Evolutionary conservation across 139 green algal genomes (phyloP).

Genomic region (Picochlorum sp.): DNA sequence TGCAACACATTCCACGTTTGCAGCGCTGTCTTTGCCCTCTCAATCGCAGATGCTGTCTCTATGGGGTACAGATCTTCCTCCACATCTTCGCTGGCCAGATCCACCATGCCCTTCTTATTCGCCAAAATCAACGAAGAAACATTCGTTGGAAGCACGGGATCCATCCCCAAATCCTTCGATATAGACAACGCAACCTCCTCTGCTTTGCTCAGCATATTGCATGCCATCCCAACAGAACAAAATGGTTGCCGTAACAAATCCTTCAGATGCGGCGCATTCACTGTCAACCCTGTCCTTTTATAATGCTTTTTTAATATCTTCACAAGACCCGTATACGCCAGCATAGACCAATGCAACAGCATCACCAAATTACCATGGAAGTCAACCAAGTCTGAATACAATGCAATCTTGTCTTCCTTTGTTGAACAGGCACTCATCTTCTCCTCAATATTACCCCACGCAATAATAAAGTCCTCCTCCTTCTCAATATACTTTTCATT

Average conservation of each 20-base stretch:
- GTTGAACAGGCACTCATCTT: conserved; percentile 2
- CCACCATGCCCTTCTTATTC: background rate
- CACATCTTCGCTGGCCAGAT: background rate
- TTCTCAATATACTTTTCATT: conserved; percentile 71
- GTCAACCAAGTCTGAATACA: conserved; percentile 38
- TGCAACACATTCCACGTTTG: background rate
- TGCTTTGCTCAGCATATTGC: conserved; percentile 38
- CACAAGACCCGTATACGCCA: conserved; percentile 68
- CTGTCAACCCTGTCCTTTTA: conserved; percentile 63
- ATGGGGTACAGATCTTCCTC: background rate
- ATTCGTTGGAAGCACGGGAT: background rate
- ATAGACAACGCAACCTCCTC: conserved; percentile 20
- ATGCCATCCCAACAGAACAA: conserved; percentile 59
- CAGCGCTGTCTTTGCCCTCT: background rate
- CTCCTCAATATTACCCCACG: conserved; percentile 31
- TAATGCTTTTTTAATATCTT: conserved; percentile 90
- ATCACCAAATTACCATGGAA: conserved; percentile 74
- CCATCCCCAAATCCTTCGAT: conserved; percentile 12
- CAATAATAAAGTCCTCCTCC: conserved; percentile 65
- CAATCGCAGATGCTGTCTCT: background rate
- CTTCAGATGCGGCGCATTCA: conserved; percentile 54
- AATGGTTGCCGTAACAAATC: conserved; percentile 71
- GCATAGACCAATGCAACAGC: conserved; percentile 69
- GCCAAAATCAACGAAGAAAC: background rate
- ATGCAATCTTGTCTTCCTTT: conserved; percentile 3